Conservation (phyloP, 768 basidiomycete genomes). For the Boletales sp. region DNA sequence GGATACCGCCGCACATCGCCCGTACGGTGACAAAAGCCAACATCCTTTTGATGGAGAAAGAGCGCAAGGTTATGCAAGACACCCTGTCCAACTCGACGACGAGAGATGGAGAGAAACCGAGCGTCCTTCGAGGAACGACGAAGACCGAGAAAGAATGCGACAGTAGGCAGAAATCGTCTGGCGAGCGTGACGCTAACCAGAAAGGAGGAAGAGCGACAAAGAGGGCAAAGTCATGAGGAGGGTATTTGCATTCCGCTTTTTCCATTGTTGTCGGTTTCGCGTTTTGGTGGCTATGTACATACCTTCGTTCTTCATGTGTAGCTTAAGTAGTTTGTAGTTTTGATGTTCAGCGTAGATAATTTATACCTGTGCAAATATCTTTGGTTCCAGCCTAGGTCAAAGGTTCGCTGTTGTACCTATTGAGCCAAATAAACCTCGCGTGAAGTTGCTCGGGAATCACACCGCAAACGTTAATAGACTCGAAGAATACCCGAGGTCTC, state of each 20-base stretch:
- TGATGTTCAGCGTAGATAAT: background rate
- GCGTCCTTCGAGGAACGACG: conserved; percentile 18
- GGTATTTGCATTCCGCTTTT: background rate
- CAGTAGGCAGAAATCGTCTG: conserved; percentile 35
- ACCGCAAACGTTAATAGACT: too few species aligned
- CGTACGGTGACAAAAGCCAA: conserved; percentile 28
- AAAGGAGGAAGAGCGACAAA: conserved; percentile 39
- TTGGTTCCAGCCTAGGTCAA: background rate
- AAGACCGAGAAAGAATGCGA: background rate
- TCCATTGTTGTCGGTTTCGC: background rate
- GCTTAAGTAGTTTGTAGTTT: background rate
- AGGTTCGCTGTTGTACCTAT: too few species aligned
- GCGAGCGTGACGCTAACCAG: conserved; percentile 78
- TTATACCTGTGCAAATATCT: background rate
- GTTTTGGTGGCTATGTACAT: conserved; percentile 8
- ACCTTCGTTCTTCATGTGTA: conserved; percentile 14
- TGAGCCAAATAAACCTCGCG: too few species aligned
- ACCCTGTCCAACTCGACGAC: conserved; percentile 2
- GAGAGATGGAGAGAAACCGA: conserved; percentile 19
- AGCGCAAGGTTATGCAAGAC: conserved; percentile 18
- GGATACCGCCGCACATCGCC: conserved; percentile 30
- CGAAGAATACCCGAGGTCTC: too few species aligned
- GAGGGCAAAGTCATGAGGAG: conserved; percentile 11
- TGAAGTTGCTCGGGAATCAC: too few species aligned
- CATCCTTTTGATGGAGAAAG: conserved; percentile 22